Evolutionary conservation across 2,329 filamentous ascomycete genomes (phyloP).

Genomic region (Annulohypoxylon truncatum): DNA sequence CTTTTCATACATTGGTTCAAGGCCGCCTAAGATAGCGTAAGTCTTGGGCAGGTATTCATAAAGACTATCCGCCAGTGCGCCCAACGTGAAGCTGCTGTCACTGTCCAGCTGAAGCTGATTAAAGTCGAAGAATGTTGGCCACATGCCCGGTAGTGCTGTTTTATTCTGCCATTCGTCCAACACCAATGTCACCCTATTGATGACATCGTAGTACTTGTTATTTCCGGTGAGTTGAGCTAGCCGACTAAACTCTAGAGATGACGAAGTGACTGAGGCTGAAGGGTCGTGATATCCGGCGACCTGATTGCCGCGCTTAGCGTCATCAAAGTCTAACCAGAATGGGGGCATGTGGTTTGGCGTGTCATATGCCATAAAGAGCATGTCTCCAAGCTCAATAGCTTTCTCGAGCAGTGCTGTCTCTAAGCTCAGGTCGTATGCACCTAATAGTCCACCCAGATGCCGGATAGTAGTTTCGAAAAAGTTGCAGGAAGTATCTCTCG

Average conservation of each 20-base stretch:
- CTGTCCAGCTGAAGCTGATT: constrained; percentile 58
- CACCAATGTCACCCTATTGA: constrained; percentile 77
- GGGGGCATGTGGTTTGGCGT: constrained; percentile 62
- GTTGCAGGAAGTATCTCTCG: constrained; percentile 54
- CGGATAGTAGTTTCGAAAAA: constrained; percentile 62
- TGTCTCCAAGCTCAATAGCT: constrained; percentile 59
- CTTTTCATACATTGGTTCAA: constrained; percentile 67
- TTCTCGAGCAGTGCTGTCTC: constrained; percentile 57
- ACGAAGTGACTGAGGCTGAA: constrained; percentile 63
- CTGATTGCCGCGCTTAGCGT: constrained; percentile 52
- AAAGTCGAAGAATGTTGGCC: constrained; percentile 74
- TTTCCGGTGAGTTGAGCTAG: constrained; percentile 76
- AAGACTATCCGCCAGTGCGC: constrained; percentile 65
- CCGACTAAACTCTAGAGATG: constrained; percentile 77
- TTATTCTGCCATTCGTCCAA: constrained; percentile 75
- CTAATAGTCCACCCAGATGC: constrained; percentile 59
- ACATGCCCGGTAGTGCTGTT: constrained; percentile 80
- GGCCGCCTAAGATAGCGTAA: constrained; percentile 74
- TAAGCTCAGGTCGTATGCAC: constrained; percentile 59
- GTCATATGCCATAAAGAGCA: constrained; percentile 61
- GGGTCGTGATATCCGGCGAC: constrained; percentile 52
- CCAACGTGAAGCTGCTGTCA: constrained; percentile 61
- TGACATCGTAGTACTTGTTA: constrained; percentile 78
- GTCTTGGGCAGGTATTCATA: constrained; percentile 73
- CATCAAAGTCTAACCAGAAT: constrained; percentile 67